phyloP scores from a whole-genome alignment of 768 basidiomycete species.

The Mycena metata region DNA sequence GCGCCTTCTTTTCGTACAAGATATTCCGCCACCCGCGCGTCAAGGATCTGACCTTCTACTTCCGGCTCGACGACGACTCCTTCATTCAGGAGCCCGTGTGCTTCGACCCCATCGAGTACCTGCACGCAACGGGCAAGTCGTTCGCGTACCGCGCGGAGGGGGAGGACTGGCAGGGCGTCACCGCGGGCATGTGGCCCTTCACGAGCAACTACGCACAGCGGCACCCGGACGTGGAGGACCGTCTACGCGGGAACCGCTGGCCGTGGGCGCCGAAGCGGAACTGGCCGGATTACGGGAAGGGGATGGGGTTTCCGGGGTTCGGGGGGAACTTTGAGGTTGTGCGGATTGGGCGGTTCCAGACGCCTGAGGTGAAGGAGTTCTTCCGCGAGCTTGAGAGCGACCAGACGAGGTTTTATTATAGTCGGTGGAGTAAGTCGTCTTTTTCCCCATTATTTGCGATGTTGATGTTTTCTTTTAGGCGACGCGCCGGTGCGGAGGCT shows the following conservation, averaged over 20 bases:
- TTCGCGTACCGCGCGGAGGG: conserved; percentile 37
- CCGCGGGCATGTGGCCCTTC: conserved; percentile 35
- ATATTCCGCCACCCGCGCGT: conserved; percentile 41
- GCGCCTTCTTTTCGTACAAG: conserved; percentile 38
- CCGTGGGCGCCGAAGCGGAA: conserved; percentile 16
- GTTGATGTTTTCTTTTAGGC: conserved; percentile 7
- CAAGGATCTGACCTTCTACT: conserved; percentile 37
- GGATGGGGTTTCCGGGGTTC: conserved; percentile 29
- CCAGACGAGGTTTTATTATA: conserved; percentile 37
- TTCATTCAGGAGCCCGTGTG: conserved; percentile 32
- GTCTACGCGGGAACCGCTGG: conserved; percentile 29
- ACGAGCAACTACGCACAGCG: conserved; percentile 36
- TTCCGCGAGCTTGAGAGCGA: conserved; percentile 33
- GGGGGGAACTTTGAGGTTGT: conserved; percentile 40
- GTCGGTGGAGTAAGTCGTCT: conserved; percentile 38
- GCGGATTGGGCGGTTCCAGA: conserved; percentile 31
- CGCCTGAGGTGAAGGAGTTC: conserved; percentile 33
- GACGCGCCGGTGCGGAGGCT: conserved; percentile 39
- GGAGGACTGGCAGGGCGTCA: conserved; percentile 24
- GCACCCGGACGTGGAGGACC: conserved; percentile 28
- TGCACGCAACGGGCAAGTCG: conserved; percentile 32
- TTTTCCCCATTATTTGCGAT: neutral
- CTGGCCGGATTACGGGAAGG: conserved; percentile 18
- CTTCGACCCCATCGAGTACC: conserved; percentile 39
- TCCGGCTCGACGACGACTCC: conserved; percentile 43